Evolutionary conservation across 768 basidiomycete species (phyloP).

Genomic region (Hortiboletus campestris): DNA sequence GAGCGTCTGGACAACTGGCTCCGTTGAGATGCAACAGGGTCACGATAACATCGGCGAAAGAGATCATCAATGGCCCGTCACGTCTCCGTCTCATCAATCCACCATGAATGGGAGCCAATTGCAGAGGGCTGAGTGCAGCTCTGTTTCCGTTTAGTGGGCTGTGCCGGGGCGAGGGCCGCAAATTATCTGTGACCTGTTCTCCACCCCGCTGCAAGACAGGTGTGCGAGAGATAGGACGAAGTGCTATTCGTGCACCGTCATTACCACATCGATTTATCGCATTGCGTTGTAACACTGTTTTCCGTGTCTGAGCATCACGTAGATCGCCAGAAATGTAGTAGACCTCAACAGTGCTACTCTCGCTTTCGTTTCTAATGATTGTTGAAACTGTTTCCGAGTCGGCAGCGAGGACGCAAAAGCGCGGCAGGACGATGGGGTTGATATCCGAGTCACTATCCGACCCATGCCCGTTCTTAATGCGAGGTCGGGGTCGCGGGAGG

Average conservation of each 20-base stretch:
- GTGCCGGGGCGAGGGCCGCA: constrained; percentile 18
- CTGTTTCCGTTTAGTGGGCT: constrained; percentile 23
- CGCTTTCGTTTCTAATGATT: constrained; percentile 59
- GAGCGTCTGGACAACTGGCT: constrained; percentile 39
- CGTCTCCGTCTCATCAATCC: constrained; percentile 40
- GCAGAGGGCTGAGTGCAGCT: constrained; percentile 8
- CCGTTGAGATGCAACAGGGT: constrained; percentile 43
- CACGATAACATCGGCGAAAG: constrained; percentile 52
- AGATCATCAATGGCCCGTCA: constrained; percentile 61
- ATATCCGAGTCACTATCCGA: constrained; percentile 35
- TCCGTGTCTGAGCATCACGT: constrained; percentile 58
- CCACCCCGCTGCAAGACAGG: constrained; percentile 17
- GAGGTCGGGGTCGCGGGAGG: constrained; percentile 39
- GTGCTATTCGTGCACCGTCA: constrained; percentile 56
- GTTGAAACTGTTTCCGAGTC: constrained; percentile 60
- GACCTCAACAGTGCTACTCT: constrained; percentile 55
- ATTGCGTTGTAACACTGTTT: constrained; percentile 60
- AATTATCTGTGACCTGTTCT: constrained; percentile 22
- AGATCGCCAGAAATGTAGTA: constrained; percentile 58
- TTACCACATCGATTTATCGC: constrained; percentile 59
- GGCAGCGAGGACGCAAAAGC: constrained; percentile 66
- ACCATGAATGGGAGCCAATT: constrained; percentile 21
- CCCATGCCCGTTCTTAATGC: constrained; percentile 22
- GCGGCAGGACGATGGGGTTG: constrained; percentile 60
- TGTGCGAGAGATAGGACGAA: constrained; percentile 40